Evolutionary conservation across 768 basidiomycete genomes (phyloP), one percentile per base, ranked within the genome.

Genomic region (Chlorophyllum brunneum): DNA sequence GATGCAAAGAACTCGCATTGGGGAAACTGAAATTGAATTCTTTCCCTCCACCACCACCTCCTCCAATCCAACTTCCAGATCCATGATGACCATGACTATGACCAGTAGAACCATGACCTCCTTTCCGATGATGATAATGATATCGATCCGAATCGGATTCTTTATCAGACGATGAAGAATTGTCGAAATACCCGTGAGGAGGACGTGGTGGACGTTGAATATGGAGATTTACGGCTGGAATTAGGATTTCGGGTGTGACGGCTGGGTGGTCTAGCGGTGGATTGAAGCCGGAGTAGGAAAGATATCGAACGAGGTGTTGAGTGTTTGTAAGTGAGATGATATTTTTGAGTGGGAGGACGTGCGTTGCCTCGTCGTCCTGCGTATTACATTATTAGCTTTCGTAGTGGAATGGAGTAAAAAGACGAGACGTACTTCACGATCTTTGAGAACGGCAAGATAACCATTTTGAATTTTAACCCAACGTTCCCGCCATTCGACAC

Each of bases 391-490:
- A 23, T 16, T 16, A 18, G 10, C 41, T 13, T 22, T 48, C 27
- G 33, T 30, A 51, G 27, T 31, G 37, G 41, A 31, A 49, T 26
- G 37, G 39, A 44, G 16, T 18, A 31, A 23, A 40, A 45, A 47
- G 23, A n/a, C n/a, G n/a, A n/a, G 22, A 70, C 76, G 48, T 59
- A 86, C 86, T 54, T 73, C 65, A 24, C 76, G 72, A 22, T 77
- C 72, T 59, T 76, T 81, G 58, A 72, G 81, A 13, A 88, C 61
- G 45, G 66, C 71, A n/a, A 88, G 62, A 18, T 70, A 59, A 0
- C 82, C 85, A 20, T 81, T 75, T 48, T 73, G 69, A 24, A 88
- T 75, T n/a, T 86, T 70, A 38, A 82, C 69, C 79, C 82, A 86
- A 3, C 82, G 67, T 15, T 79, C 72, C 37, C 76, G 74, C 86